These are phyloP conservation scores for Davidsoniella eucalypti DNA, from an alignment of 2,329 filamentous ascomycete species.

Conservation along the genomic window DNA sequence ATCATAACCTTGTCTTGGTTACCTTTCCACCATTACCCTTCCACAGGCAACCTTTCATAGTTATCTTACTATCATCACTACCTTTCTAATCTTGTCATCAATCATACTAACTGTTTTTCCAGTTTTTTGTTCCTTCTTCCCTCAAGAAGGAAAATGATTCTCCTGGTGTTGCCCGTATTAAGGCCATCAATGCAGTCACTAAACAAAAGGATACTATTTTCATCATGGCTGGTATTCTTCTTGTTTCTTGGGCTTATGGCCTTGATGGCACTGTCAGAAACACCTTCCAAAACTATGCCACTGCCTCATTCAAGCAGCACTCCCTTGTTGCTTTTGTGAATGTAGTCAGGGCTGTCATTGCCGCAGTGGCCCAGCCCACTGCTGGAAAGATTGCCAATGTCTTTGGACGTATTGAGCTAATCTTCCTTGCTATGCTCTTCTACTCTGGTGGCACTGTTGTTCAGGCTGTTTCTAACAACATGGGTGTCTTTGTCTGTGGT, in stretches of 20 bases:
- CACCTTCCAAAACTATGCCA: slow-evolving; percentile 38
- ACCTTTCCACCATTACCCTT: no score
- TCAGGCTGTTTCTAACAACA: slow-evolving; percentile 31
- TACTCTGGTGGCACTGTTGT: slow-evolving; percentile 41
- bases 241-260: slow-evolving; percentile 47
- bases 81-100: background rate
- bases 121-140: slow-evolving; percentile 10
- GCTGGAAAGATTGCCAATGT: slow-evolving; percentile 45
- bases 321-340: slow-evolving; percentile 41
- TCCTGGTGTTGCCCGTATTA: slow-evolving; percentile 41
- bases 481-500: slow-evolving; percentile 38
- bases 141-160: slow-evolving; percentile 16
- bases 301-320: slow-evolving; percentile 31
- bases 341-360: slow-evolving; percentile 40
- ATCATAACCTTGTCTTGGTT: no score
- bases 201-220: slow-evolving; percentile 33
- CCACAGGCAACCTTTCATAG: no score
- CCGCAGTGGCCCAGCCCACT: slow-evolving; percentile 39
- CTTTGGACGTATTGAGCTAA: slow-evolving; percentile 42
- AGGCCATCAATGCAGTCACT: slow-evolving; percentile 36
- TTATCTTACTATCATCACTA: no score
- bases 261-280: slow-evolving; percentile 40
- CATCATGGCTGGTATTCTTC: slow-evolving; percentile 44
- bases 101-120: background rate
- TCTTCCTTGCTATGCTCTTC: slow-evolving; percentile 41